phyloP scores from a whole-genome alignment of 2,329 filamentous ascomycete genomes.

The Elsinoe necatrix region DNA sequence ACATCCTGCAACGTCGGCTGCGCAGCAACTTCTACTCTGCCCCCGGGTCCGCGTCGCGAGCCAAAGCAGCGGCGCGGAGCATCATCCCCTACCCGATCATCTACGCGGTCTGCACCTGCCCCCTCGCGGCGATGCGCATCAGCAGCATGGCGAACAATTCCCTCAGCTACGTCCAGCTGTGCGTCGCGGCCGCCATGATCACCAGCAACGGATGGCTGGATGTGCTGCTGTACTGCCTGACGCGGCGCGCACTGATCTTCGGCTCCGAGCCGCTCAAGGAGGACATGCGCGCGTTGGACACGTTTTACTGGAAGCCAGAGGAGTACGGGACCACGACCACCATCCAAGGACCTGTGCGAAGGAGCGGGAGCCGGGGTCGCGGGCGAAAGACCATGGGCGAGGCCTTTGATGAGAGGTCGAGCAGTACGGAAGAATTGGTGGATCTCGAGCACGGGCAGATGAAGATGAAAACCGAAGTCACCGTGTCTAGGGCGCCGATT shows the following conservation, averaged over 20 bases:
- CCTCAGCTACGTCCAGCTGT: slow-evolving; percentile 35
- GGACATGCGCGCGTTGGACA: slow-evolving; percentile 21
- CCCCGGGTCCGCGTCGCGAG: slow-evolving; percentile 28
- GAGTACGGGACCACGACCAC: slow-evolving; percentile 23
- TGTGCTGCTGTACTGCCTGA: slow-evolving; percentile 48
- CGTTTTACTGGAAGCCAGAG: slow-evolving; percentile 22
- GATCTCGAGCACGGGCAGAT: slow-evolving; percentile 5
- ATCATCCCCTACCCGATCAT: slow-evolving; percentile 59
- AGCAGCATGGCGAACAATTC: slow-evolving; percentile 47
- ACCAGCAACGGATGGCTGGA: slow-evolving; percentile 50
- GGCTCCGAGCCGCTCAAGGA: slow-evolving; percentile 38
- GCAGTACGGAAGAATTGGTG: slow-evolving; percentile 15
- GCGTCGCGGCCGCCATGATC: slow-evolving; percentile 47
- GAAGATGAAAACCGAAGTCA: slow-evolving; percentile 16
- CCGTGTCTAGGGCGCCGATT: slow-evolving; percentile 9
- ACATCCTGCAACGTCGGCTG: slow-evolving; percentile 33
- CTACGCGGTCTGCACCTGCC: slow-evolving; percentile 58
- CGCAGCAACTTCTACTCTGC: slow-evolving; percentile 30
- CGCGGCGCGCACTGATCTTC: slow-evolving; percentile 46
- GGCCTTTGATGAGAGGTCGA: background rate
- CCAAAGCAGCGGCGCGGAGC: slow-evolving; percentile 41
- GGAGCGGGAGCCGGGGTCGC: background rate
- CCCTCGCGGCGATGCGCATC: slow-evolving; percentile 55
- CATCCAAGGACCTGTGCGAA: slow-evolving; percentile 16
- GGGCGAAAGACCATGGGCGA: background rate